Conservation (phyloP, 371 early-diverging fungal species). For the Mortierella sp. region DNA sequence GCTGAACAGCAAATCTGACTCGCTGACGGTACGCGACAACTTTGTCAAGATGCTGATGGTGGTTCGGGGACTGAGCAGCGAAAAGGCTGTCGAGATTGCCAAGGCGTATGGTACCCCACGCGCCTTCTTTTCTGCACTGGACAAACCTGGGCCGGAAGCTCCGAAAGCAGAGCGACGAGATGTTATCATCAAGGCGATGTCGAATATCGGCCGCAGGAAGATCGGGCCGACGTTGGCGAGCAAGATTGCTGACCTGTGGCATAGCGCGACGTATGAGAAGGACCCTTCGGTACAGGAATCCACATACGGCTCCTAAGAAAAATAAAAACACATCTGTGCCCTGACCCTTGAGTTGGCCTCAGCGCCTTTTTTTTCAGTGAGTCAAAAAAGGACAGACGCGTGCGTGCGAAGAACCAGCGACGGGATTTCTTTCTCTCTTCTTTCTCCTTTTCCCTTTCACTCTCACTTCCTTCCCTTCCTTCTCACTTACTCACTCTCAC, state of each 20-base stretch:
- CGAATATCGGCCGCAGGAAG: constrained; percentile 62
- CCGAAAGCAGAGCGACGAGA: constrained; percentile 37
- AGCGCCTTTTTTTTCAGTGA: background rate
- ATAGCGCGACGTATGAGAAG: constrained; percentile 47
- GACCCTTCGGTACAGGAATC: background rate
- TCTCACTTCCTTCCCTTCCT: background rate
- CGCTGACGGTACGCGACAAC: constrained; percentile 75
- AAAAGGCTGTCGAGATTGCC: constrained; percentile 83
- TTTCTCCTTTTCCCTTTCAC: background rate
- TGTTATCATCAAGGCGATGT: constrained; percentile 47
- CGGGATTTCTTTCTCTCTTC: background rate
- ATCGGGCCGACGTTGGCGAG: constrained; percentile 67
- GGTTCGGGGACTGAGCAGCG: constrained; percentile 83
- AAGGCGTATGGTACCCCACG: constrained; percentile 79
- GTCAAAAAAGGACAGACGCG: background rate
- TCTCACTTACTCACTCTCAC: background rate
- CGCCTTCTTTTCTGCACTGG: constrained; percentile 62
- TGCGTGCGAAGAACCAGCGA: background rate
- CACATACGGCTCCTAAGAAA: background rate
- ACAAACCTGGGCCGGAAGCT: constrained; percentile 2
- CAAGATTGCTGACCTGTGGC: constrained; percentile 73
- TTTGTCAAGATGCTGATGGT: constrained; percentile 88
- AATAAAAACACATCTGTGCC: background rate
- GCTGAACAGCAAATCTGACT: constrained; percentile 79
- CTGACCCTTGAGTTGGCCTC: background rate